Evolutionary conservation across 192 early-diverging fungal species (phyloP), one percentile per base, ranked within the genome.

Genomic region (Backusella sp.): DNA sequence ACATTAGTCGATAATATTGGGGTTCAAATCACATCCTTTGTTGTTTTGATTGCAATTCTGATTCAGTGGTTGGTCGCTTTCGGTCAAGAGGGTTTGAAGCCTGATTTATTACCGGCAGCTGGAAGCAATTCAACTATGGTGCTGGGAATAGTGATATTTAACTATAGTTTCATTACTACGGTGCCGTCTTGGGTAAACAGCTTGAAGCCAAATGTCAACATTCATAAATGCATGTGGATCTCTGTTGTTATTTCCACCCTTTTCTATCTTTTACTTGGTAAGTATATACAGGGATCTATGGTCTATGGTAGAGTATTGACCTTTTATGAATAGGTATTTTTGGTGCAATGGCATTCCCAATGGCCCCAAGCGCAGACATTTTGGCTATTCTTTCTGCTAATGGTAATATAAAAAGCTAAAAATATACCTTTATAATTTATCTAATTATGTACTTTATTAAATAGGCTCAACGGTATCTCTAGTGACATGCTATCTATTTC

Each of bases 1-100:
- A 86, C 90, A 52, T 76, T 94, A 9, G 88, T 88, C 34, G 91
- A 92, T 41, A 94, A 92, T 72, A 86, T 94, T 70, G 88, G 87
- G 65, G 76, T 94, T 6, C 92, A 94, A 73, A 80, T 86, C 35
- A 66, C 84, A 4, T 92, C 90, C 8, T 77, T 88, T 19, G 72
- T 89, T 8, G 73, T 88, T 65, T 75, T 92, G 46, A 70, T 83
- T 28, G 44, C 88, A 21, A 84, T 89, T 37, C 75, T 89, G n/a
- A 32, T 90, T 11, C 83, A 87, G 62, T 92, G 90, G 88, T 69
- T 85, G 23, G 84, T 92, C 7, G 88, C 87, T 5, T 87, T 89
- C 73, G 77, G 84, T 39, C 70, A 80, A 36, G 83, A 84, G 46
- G 91, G 89, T 8, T 62, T 92, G 4, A 72, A 86, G 8, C 7